Conservation (phyloP, 768 basidiomycete genomes). For the Boletus bicolor region DNA sequence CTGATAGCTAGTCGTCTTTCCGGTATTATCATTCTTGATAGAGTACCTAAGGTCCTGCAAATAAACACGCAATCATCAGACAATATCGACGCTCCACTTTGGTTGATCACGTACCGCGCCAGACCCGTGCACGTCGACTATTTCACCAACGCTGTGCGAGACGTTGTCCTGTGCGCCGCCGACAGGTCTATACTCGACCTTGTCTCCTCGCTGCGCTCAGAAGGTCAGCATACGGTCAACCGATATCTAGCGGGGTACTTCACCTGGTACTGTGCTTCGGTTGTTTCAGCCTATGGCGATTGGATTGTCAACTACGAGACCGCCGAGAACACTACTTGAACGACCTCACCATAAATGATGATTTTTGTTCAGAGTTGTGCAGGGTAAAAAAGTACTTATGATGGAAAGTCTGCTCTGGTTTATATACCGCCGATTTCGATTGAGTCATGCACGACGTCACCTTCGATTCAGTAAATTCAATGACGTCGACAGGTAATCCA, state of each 20-base stretch:
- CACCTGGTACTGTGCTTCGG: conserved; percentile 27
- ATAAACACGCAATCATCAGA: not conserved
- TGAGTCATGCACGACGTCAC: conserved; percentile 22
- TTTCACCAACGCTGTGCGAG: conserved; percentile 35
- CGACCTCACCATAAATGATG: conserved; percentile 11
- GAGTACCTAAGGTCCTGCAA: conserved; percentile 33
- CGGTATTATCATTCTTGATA: conserved; percentile 44
- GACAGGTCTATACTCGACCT: conserved; percentile 43
- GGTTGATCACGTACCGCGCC: conserved; percentile 31
- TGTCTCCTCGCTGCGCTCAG: conserved; percentile 35
- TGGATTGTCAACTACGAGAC: not conserved
- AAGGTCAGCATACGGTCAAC: not conserved
- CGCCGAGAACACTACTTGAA: fast-evolving
- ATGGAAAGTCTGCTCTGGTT: not conserved
- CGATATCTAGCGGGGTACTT: fast-evolving
- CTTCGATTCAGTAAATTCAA: not conserved
- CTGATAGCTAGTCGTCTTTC: conserved; percentile 39
- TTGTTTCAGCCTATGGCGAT: conserved; percentile 14
- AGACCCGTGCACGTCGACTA: conserved; percentile 32
- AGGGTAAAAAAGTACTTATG: not conserved
- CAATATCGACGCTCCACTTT: no score
- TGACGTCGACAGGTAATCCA: conserved; percentile 14
- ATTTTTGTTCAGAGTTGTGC: not conserved
- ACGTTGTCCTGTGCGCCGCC: conserved; percentile 40
- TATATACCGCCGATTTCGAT: conserved; percentile 14